phyloP scores from a whole-genome alignment of 352 stramenopile genomes.

The Elongisporangium undulatum region DNA sequence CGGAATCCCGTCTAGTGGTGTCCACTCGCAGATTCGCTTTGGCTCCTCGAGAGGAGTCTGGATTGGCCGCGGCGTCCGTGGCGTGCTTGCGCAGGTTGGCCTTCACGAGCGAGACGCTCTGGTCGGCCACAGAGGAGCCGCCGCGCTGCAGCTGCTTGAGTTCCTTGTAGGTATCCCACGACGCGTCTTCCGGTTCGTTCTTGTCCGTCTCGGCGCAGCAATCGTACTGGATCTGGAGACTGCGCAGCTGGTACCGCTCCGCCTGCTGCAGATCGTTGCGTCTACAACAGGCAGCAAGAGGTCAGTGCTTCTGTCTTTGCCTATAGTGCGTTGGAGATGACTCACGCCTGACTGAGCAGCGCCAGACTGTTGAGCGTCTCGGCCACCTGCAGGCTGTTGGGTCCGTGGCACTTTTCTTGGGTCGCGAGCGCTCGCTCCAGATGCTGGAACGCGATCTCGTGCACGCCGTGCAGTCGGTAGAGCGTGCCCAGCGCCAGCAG shows the following conservation, averaged over 20 bases:
- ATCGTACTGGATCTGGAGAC: slow-evolving; percentile 42
- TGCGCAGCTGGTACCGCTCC: slow-evolving; percentile 48
- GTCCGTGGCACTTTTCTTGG: slow-evolving; percentile 40
- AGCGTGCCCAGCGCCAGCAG: slow-evolving; percentile 63
- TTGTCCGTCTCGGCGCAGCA: slow-evolving; percentile 51
- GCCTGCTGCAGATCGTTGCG: slow-evolving; percentile 30
- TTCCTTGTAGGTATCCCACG: slow-evolving; percentile 79
- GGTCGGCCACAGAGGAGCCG: slow-evolving; percentile 44
- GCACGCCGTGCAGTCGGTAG: slow-evolving; percentile 52
- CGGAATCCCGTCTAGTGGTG: background rate
- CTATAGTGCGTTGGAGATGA: background rate
- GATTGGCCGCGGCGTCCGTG: slow-evolving; percentile 27
- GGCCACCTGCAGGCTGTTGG: slow-evolving; percentile 60
- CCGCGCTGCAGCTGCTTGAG: slow-evolving; percentile 48
- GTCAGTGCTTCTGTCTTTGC: background rate
- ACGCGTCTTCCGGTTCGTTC: slow-evolving; percentile 70
- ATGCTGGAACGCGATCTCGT: slow-evolving; percentile 53
- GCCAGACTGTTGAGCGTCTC: slow-evolving; percentile 79
- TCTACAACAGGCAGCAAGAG: slow-evolving; percentile 6
- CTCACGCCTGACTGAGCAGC: slow-evolving; percentile 44
- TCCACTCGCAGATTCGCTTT: background rate
- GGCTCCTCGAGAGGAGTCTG: background rate
- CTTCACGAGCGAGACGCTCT: slow-evolving; percentile 62
- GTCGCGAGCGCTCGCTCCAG: slow-evolving; percentile 45
- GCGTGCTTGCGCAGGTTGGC: slow-evolving; percentile 56